Conservation (phyloP, 1,284 basidiomycete genomes). For the Malassezia sympodialis region DNA sequence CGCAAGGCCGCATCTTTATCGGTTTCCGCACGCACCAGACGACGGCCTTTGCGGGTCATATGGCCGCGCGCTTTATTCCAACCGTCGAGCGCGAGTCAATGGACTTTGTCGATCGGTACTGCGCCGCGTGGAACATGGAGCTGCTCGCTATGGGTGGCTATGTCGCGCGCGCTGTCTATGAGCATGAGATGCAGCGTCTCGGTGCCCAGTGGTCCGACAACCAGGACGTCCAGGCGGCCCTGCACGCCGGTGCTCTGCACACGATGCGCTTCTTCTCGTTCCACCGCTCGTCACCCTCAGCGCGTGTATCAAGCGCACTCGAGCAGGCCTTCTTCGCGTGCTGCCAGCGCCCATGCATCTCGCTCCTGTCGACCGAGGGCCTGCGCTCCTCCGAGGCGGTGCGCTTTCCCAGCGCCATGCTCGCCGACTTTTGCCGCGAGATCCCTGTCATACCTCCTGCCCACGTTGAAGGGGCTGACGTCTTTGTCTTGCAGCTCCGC, state of each 20-base stretch:
- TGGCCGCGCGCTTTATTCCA: conserved; percentile 85
- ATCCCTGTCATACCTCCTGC: conserved; percentile 66
- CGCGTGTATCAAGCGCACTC: conserved; percentile 67
- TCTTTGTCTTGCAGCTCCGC: conserved; percentile 61
- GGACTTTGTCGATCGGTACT: conserved; percentile 54
- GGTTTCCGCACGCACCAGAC: conserved; percentile 66
- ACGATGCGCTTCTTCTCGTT: conserved; percentile 56
- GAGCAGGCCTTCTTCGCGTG: conserved; percentile 75
- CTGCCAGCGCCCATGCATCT: conserved; percentile 53
- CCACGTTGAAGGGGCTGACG: conserved; percentile 58
- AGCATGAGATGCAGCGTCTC: conserved; percentile 61
- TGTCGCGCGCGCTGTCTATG: conserved; percentile 72
- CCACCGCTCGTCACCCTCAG: conserved; percentile 68
- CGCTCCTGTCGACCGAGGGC: conserved; percentile 70
- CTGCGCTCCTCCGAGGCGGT: conserved; percentile 63
- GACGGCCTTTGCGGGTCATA: conserved; percentile 81
- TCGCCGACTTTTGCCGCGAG: conserved; percentile 68
- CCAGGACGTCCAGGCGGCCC: conserved; percentile 46
- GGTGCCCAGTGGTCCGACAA: conserved; percentile 48
- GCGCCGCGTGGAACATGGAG: conserved; percentile 41
- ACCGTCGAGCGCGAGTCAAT: conserved; percentile 94
- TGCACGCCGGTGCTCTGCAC: conserved; percentile 60
- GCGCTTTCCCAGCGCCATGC: conserved; percentile 65
- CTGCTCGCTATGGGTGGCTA: conserved; percentile 55
- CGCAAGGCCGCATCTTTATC: conserved; percentile 48